Base-by-base conservation (phyloP, 2,329 filamentous ascomycete species). In the Onygenales sp. region DNA sequence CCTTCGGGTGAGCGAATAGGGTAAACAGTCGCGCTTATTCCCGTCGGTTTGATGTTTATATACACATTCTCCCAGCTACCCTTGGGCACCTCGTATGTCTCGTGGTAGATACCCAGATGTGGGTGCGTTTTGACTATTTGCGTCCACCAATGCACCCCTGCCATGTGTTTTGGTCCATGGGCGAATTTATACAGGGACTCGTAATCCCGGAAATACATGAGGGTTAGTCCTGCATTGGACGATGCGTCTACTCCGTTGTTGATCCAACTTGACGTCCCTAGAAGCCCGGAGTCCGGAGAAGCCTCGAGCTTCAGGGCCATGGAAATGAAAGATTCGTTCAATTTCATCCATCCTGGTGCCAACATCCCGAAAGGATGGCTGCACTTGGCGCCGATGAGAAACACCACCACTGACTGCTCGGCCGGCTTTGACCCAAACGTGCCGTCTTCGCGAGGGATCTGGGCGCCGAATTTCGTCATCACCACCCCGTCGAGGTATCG, bases 131-230 rank as follows among this genome's bases (percentile, higher is more conserved):
- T 40, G 11, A 49, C 47, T 6, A 40, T 7, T 6, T 11, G n/a
- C 4, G 21, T n/a, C 47, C 47, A 49, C 13, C 32, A 39, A 17
- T 31, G 39, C 10, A 49, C 47, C 6, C 2, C 21, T 14, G 27
- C 17, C 17, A 49, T 49, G 47, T 49, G 47, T 3, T 31, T 2
- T 10, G 47, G 47, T 27, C 47, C 47, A 17, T 49, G 47, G 17
- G 47, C 34, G 21, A 31, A 49, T 32, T 31, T 49, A 27, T 49
- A 34, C 17, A 49, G 36, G 2, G 47, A 42, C 36, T 49, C 47
- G n/a, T 36, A 32, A 32, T 49, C 47, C 34, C 36, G 21, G 47
- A 49, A 49, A 10, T 49, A 49, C 46, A 49, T 49, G 14, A 49
- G 34, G 3, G 6, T 32, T 36, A 49, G 37, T 13, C 7, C 4